Percentiles rank a stretch among this genome's conserved stretches.
phyloP scores from a whole-genome alignment of 2,329 filamentous ascomycete genomes.

The Parafenestella ontariensis region DNA sequence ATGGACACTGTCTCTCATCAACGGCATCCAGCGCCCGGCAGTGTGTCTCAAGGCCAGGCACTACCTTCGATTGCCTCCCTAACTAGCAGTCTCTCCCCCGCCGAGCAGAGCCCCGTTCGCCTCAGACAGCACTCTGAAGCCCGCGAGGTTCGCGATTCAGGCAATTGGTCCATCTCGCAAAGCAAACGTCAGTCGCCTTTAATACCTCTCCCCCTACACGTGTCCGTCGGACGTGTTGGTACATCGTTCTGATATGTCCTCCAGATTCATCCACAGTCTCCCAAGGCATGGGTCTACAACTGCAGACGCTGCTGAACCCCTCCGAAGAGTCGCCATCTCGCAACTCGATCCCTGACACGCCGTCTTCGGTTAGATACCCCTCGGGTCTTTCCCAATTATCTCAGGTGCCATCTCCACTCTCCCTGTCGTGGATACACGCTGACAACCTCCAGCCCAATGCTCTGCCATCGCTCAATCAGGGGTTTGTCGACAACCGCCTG shows the following conservation, averaged over 20 bases:
- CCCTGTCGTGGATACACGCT: conserved; percentile 10
- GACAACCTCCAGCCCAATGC: conserved; percentile 42
- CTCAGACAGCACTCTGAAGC: conserved; percentile 49
- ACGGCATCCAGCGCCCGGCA: conserved; percentile 27
- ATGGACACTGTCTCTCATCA: conserved; percentile 44
- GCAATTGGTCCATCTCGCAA: conserved; percentile 66
- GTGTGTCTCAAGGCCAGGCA: conserved; percentile 43
- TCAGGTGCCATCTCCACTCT: conserved; percentile 30
- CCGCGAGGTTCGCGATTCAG: conserved; percentile 63
- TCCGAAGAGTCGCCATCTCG: conserved; percentile 58
- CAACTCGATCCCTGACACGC: conserved; percentile 52
- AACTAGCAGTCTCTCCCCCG: conserved; percentile 41
- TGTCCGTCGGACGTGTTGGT: background rate
- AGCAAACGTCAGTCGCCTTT: conserved; percentile 58
- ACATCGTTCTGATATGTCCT: conserved; percentile 15
- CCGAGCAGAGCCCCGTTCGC: conserved; percentile 44
- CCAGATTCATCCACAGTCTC: conserved; percentile 52
- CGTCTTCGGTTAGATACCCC: conserved; percentile 47
- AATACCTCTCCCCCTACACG: conserved; percentile 5
- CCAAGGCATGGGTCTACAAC: conserved; percentile 56
- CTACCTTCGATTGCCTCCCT: conserved; percentile 49
- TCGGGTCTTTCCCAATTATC: conserved; percentile 31
- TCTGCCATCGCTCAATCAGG: conserved; percentile 66
- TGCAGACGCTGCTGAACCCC: conserved; percentile 57
- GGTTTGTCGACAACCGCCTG: conserved; percentile 53